phyloP scores from a whole-genome alignment of 2,329 filamentous ascomycete genomes.

The Fusarium armeniacum region DNA sequence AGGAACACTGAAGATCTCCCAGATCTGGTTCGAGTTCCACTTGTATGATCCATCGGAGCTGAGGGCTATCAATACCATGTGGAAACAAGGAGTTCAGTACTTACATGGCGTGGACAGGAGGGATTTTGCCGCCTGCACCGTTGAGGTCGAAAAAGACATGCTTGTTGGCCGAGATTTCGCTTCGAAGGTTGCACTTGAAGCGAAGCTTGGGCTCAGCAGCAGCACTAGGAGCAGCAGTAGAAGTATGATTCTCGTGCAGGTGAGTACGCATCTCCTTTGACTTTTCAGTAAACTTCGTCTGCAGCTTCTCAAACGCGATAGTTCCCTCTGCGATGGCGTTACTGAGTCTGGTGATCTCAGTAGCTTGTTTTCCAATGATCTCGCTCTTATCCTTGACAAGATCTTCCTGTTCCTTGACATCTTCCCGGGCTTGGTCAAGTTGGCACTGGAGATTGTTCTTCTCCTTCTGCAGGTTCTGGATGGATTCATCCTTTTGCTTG shows the following conservation, averaged over 20 bases:
- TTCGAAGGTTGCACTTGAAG: not conserved
- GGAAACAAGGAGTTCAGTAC: not conserved
- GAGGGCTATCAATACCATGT: fast-evolving
- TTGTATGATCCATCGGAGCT: not conserved
- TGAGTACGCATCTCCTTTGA: no score
- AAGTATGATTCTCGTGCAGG: no score
- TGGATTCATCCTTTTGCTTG: not conserved
- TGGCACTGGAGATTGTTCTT: not conserved
- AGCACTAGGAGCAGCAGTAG: not conserved
- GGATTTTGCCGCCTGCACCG: not conserved
- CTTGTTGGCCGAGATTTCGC: not conserved
- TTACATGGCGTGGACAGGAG: constrained; percentile 6
- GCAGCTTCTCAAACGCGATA: not conserved
- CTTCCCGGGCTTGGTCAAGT: not conserved
- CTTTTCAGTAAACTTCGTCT: not conserved
- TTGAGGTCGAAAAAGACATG: constrained; percentile 8
- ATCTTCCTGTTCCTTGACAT: not conserved
- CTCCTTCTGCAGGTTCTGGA: not conserved
- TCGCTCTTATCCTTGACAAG: not conserved
- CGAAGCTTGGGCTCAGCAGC: not conserved
- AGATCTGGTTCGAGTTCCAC: not conserved
- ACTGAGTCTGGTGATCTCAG: not conserved
- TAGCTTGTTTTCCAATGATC: no score
- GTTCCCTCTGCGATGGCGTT: no score
- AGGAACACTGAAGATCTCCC: not conserved